Evolutionary conservation across 2,329 filamentous ascomycete genomes (phyloP).

Genomic region (Westerdykella sp.): DNA sequence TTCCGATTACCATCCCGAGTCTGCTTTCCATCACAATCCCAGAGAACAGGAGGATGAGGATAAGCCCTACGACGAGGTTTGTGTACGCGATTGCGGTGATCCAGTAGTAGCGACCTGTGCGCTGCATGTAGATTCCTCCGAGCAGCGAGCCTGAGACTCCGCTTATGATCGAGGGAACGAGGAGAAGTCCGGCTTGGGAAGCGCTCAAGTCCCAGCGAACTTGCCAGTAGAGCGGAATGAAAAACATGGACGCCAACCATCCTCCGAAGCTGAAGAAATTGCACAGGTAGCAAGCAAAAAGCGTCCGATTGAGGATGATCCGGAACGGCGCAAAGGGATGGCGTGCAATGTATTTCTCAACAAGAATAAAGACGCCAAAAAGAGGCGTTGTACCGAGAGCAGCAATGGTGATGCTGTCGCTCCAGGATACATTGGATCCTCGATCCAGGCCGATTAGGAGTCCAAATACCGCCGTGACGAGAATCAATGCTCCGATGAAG

Average conservation of each 20-base stretch:
- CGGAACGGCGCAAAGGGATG: slow-evolving; percentile 71
- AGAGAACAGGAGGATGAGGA: slow-evolving; percentile 52
- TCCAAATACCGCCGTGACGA: slow-evolving; percentile 59
- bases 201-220: slow-evolving; percentile 60
- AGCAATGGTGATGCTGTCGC: slow-evolving; percentile 50
- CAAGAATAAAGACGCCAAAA: slow-evolving; percentile 60
- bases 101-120: slow-evolving; percentile 65
- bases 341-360: slow-evolving; percentile 61
- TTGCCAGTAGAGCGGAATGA: slow-evolving; percentile 73
- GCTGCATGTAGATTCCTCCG: slow-evolving; percentile 61
- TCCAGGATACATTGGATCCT: slow-evolving; percentile 68
- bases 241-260: slow-evolving; percentile 58
- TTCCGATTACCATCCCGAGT: slow-evolving; percentile 51
- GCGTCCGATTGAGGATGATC: slow-evolving; percentile 61
- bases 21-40: slow-evolving; percentile 49
- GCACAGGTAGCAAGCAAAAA: slow-evolving; percentile 62
- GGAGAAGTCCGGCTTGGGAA: slow-evolving; percentile 56
- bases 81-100: slow-evolving; percentile 56
- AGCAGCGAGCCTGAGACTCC: slow-evolving; percentile 60
- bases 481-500: slow-evolving; percentile 62
- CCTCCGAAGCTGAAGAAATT: slow-evolving; percentile 67
- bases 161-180: slow-evolving; percentile 60
- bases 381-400: slow-evolving; percentile 53
- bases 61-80: slow-evolving; percentile 49
- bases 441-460: slow-evolving; percentile 66